Conservation (phyloP, 176 grass and related monocot genomes). For the Eleusine coracana region DNA sequence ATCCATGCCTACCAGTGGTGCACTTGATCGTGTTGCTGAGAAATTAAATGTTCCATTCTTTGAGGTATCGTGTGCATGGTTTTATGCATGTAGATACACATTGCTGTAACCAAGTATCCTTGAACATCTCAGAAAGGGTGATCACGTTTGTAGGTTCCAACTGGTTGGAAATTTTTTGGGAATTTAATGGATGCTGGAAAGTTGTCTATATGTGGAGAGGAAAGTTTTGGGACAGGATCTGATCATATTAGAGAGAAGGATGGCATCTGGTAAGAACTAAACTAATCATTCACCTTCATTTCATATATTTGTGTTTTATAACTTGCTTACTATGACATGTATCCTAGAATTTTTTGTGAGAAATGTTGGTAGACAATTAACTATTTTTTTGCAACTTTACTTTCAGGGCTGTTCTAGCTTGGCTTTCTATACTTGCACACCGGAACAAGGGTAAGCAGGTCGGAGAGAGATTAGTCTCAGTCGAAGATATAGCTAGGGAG, state of each 20-base stretch:
- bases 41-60: slow-evolving; percentile 89
- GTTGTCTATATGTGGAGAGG: slow-evolving; percentile 87
- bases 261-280: slow-evolving; percentile 77
- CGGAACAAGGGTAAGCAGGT: slow-evolving; percentile 74
- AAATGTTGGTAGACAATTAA: background rate
- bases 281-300: slow-evolving; percentile 20
- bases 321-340: background rate
- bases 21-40: slow-evolving; percentile 76
- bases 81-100: background rate
- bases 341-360: slow-evolving; percentile 2
- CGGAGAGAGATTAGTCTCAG: slow-evolving; percentile 84
- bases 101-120: background rate
- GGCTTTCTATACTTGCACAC: slow-evolving; percentile 86
- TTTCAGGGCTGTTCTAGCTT: slow-evolving; percentile 92
- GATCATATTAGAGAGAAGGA: slow-evolving; percentile 98
- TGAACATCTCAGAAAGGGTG: slow-evolving; percentile 12
- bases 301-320: background rate
- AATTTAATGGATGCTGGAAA: slow-evolving; percentile 94
- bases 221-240: slow-evolving; percentile 93
- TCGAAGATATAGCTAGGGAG: slow-evolving; percentile 80
- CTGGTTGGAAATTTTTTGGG: slow-evolving; percentile 94
- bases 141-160: slow-evolving; percentile 72
- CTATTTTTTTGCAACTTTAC: background rate
- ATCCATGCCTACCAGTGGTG: slow-evolving; percentile 96
- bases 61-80: slow-evolving; percentile 56